Evolutionary conservation across 768 basidiomycete genomes (phyloP), one percentile per base, ranked within the genome.

Genomic region (Holtermannia corniformis): DNA sequence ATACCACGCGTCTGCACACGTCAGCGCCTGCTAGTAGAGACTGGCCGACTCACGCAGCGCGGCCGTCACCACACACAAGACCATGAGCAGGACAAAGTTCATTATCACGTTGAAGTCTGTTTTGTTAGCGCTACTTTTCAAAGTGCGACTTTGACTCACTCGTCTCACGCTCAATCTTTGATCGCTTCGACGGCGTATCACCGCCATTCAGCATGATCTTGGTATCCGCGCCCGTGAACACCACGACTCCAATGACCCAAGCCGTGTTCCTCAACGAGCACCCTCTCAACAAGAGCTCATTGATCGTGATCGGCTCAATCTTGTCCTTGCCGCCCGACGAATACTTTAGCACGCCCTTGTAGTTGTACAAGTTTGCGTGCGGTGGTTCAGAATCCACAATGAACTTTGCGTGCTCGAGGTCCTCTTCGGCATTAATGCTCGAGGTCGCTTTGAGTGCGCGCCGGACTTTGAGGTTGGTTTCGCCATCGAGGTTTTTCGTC

Each of bases 401-500:
- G 72, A 97, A 99, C 1, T 82, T 78, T 0, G 86, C 82, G 52
- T 85, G 84, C 62, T 92, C 88, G 49, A 93, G 70, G 68, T 96
- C 93, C 61, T 93, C 91, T 67, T 97, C 93, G 1, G 83, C 84
- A 12, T 75, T 68, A 58, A 95, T 85, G 40, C 76, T 72, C 20
- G 84, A 78, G 0, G 92, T 93, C 0, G 85, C 87, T 45, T 77
- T 81, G 47, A 90, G 71, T 5, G 86, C 80, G 67, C 78, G 81
- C 20, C 93, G 81, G 4, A 84, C 82, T 74, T 99, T 99, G 62
- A 97, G 75, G 70, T 97, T 97, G 44, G 93, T 96, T 75, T 97
- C 93, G 1, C 93, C 93, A 62, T 97, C 93, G 50, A 97, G 74
- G 67, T 97, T 96, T 79, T 97, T 97, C 43, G 93, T 97, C 77